These are phyloP conservation scores for Nepenthes gracilis DNA, from an alignment of 148 eudicot species.

Conservation along the genomic window DNA sequence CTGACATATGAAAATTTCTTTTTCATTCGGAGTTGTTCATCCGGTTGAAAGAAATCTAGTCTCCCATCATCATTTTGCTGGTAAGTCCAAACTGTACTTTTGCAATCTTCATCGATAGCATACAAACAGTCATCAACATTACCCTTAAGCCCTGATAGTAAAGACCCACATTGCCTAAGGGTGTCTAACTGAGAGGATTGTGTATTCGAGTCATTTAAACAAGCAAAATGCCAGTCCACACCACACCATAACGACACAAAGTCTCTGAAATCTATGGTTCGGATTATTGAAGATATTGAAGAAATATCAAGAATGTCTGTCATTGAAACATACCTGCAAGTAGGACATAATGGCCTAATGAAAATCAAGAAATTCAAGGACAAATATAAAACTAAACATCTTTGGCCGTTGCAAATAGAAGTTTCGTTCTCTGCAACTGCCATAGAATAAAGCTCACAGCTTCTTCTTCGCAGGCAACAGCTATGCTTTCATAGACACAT, in stretches of 20 bases:
- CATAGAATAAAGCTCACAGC: too few relatives aligned
- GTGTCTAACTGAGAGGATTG: constrained; percentile 26
- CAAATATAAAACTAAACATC: background rate
- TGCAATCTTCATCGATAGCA: constrained; percentile 66
- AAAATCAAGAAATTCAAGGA: background rate
- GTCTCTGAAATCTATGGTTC: constrained; percentile 52
- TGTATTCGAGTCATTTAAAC: constrained; percentile 26
- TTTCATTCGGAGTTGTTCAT: constrained; percentile 65
- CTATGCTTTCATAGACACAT: too few relatives aligned
- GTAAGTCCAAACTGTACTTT: constrained; percentile 85
- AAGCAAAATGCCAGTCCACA: constrained; percentile 30
- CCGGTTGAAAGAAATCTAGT: constrained; percentile 80
- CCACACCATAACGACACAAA: constrained; percentile 71
- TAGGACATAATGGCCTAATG: constrained; percentile 11
- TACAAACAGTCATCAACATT: constrained; percentile 39
- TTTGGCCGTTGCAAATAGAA: background rate
- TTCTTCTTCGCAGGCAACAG: too few relatives aligned
- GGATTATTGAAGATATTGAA: constrained; percentile 31
- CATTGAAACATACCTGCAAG: constrained; percentile 78
- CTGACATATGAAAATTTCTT: constrained; percentile 70
- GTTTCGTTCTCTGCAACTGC: too few relatives aligned
- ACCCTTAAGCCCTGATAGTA: constrained; percentile 51
- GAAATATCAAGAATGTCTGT: constrained; percentile 73
- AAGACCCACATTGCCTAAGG: constrained; percentile 54
- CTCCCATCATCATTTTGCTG: constrained; percentile 43